Conservation (phyloP, 768 basidiomycete species). For the Pulveroboletus ravenelii region DNA sequence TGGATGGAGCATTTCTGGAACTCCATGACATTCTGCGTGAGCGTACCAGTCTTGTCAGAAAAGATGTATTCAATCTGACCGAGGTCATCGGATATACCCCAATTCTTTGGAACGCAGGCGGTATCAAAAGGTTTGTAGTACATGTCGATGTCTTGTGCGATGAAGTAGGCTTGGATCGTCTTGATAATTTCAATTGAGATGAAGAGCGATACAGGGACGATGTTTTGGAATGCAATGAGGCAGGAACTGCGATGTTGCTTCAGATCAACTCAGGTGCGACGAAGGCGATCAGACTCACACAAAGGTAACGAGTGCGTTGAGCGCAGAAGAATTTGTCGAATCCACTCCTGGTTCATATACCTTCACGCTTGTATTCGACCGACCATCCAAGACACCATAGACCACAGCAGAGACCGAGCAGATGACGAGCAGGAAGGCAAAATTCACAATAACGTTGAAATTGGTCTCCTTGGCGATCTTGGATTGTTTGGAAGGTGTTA, state of each 20-base stretch:
- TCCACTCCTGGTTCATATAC: conserved; percentile 68
- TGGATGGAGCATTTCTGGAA: conserved; percentile 92
- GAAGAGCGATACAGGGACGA: conserved; percentile 92
- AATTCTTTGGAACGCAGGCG: conserved; percentile 90
- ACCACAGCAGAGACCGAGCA: conserved; percentile 72
- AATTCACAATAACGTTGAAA: conserved; percentile 96
- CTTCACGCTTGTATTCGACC: conserved; percentile 57
- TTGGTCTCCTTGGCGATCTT: conserved; percentile 99
- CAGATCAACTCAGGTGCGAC: not conserved
- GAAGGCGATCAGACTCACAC: conserved; percentile 54
- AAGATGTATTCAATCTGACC: conserved; percentile 97
- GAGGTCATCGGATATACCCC: conserved; percentile 98
- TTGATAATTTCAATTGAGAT: conserved; percentile 98
- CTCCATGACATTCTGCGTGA: conserved; percentile 98
- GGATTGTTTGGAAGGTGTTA: conserved; percentile 92
- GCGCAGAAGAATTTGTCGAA: conserved; percentile 51
- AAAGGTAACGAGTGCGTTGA: conserved; percentile 87
- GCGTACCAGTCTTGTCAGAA: conserved; percentile 93
- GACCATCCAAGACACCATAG: conserved; percentile 66
- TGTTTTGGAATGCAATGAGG: conserved; percentile 96
- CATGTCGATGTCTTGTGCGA: conserved; percentile 95
- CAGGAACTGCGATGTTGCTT: conserved; percentile 55
- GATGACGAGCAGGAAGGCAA: conserved; percentile 69
- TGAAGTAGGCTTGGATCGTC: conserved; percentile 96
- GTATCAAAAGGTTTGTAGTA: conserved; percentile 86